Percentiles rank a stretch among this genome's conserved stretches.
These are phyloP conservation scores for Botryotinia convoluta DNA, from an alignment of 2,329 filamentous ascomycete genomes.

Conservation along the genomic window DNA sequence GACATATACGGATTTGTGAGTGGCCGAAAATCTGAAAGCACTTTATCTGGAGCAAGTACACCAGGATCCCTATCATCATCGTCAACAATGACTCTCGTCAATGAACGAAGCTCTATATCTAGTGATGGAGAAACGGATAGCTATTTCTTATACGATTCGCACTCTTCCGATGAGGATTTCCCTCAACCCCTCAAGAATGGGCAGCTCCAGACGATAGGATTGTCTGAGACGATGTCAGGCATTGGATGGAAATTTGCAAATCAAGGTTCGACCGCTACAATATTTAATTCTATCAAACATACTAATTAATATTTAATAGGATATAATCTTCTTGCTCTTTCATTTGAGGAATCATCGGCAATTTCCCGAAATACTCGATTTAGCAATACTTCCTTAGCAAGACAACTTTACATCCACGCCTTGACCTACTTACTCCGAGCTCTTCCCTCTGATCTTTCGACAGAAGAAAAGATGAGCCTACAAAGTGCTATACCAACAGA, in stretches of 20 bases:
- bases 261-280: conserved; percentile 41
- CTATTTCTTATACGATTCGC: conserved; percentile 23
- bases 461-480: conserved; percentile 52
- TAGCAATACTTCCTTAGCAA: conserved; percentile 47
- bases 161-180: conserved; percentile 28
- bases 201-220: conserved; percentile 26
- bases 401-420: conserved; percentile 63
- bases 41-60: conserved; percentile 36
- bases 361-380: conserved; percentile 35
- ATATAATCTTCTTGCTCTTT: conserved; percentile 46
- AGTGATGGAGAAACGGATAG: conserved; percentile 11
- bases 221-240: conserved; percentile 36
- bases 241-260: conserved; percentile 52
- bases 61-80: conserved; percentile 29
- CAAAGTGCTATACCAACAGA: conserved; percentile 49
- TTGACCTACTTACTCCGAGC: conserved; percentile 63
- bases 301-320: conserved; percentile 37
- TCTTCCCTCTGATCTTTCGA: conserved; percentile 55
- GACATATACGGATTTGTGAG: conserved; percentile 33
- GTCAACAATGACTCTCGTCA: conserved; percentile 30
- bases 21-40: conserved; percentile 24
- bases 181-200: conserved; percentile 8
- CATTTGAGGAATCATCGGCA: conserved; percentile 45
- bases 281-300: neutral
- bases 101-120: neutral